These are phyloP conservation scores for Aspergillus ochraceus DNA, from an alignment of 2,329 filamentous ascomycete species.

Conservation along the genomic window DNA sequence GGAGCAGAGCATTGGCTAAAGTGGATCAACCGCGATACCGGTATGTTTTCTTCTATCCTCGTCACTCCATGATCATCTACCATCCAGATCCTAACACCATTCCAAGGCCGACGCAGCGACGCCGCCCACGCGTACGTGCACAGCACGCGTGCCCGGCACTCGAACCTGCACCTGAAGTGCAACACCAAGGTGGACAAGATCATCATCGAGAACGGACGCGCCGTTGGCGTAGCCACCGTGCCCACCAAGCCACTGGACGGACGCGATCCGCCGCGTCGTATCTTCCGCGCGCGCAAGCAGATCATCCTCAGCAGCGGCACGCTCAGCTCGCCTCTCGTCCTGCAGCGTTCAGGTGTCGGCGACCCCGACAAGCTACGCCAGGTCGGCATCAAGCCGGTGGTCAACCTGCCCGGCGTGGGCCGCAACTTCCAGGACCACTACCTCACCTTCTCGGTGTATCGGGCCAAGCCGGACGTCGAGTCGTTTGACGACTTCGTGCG, in stretches of 20 bases:
- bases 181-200: constrained; percentile 80
- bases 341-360: constrained; percentile 73
- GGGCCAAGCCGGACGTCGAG: constrained; percentile 73
- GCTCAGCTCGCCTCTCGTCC: constrained; percentile 70
- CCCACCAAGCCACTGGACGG: constrained; percentile 68
- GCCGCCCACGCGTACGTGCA: constrained; percentile 78
- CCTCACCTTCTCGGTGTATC: constrained; percentile 68
- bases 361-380: constrained; percentile 70
- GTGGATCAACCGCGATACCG: constrained; percentile 70
- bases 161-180: constrained; percentile 69
- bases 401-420: constrained; percentile 72
- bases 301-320: constrained; percentile 73
- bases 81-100: constrained; percentile 44
- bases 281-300: constrained; percentile 69
- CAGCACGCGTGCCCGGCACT: constrained; percentile 67
- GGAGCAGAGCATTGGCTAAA: constrained; percentile 83
- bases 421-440: constrained; percentile 78
- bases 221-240: constrained; percentile 70
- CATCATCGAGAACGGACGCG: constrained; percentile 69
- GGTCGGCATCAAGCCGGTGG: constrained; percentile 66
- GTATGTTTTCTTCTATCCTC: constrained; percentile 32
- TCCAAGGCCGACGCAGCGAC: constrained; percentile 67
- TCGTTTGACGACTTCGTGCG: constrained; percentile 79
- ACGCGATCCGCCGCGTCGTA: constrained; percentile 52
- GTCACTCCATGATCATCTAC: not conserved